Base-by-base conservation (phyloP, 495 filamentous ascomycete species). In the Trypethelium eluteriae region DNA sequence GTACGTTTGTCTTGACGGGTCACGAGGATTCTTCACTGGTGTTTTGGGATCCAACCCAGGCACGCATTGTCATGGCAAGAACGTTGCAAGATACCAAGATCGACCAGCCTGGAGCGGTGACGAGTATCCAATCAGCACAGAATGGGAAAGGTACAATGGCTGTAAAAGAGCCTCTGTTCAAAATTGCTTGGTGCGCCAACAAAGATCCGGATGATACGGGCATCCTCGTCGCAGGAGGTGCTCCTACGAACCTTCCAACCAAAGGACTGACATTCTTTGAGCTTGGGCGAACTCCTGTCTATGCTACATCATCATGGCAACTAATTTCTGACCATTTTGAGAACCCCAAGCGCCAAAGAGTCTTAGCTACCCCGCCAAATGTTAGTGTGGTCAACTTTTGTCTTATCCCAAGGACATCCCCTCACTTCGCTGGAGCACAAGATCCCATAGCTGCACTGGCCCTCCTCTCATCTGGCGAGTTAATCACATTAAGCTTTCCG, bases 171-270 rank as follows among this genome's bases (percentile, higher is more conserved):
- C 92, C 93, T 9, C 85, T 94, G 62, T 83, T 85, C 62, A 84
- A 85, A 65, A 82, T 96, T 46, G 81, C 86, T 10, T 98, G 95
- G 95, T 98, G 94, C 77, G 89, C 89, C 32, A 95, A 94, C 72
- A 82, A 86, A 67, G 93, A 96, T 65, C 88, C 91, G 2, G 94
- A 98, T 72, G 93, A 98, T 73, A 97, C 93, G 53, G 93, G 86
- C 3, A 81, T 98, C 7, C 74, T 98, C 50, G 84, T 98, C 65
- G 89, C 92, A 12, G 94, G 94, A 18, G 94, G 95, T 11, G 79
- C 85, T 53, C 77, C 82, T 4, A 82, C 83, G 12, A 84, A 84
- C 38, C 81, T 86, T 38, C 77, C 83, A 35, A 80, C 83, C 10
- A 90, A 88, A 73, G 89, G 91, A 1, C 77, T 98, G 66, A 95